A percentile compares a stretch with the other conserved stretches of the same genome.
Evolutionary conservation across 1,139 yeast species (phyloP).

Genomic region (Geotrichum restrictum): DNA sequence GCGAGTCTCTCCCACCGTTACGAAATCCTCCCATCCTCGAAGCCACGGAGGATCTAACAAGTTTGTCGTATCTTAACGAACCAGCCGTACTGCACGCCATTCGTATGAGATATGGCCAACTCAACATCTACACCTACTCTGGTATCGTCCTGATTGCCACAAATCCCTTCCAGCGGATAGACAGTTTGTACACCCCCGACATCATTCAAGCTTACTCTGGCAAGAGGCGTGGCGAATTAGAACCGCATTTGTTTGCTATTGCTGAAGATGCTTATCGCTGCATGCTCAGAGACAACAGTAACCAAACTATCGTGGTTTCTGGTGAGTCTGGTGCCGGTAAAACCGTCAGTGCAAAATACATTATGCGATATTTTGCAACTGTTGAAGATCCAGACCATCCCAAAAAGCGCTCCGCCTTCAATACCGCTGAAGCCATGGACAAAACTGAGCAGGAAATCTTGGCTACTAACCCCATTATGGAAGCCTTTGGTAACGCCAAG

Average conservation of each 20-base stretch:
- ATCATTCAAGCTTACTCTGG: constrained; percentile 94
- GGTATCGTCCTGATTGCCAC: constrained; percentile 97
- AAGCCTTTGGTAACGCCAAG: constrained; percentile 97
- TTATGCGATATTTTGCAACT: constrained; percentile 95
- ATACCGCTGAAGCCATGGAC: constrained; percentile 68
- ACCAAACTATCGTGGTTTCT: constrained; percentile 93
- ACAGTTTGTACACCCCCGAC: constrained; percentile 84
- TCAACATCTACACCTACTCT: constrained; percentile 89
- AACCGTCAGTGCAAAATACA: constrained; percentile 93
- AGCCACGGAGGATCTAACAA: constrained; percentile 90
- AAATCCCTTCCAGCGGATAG: constrained; percentile 90
- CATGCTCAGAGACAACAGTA: constrained; percentile 77
- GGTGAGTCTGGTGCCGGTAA: constrained; percentile 99
- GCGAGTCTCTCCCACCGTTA: constrained; percentile 56
- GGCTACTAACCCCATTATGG: constrained; percentile 98
- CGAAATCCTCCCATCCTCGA: constrained; percentile 93
- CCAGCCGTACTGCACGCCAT: constrained; percentile 93
- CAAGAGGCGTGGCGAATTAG: constrained; percentile 85
- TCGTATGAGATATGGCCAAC: constrained; percentile 78
- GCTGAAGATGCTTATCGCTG: constrained; percentile 96
- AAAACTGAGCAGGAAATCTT: constrained; percentile 90
- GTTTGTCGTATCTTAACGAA: constrained; percentile 86
- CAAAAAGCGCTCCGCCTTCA: constrained; percentile 27
- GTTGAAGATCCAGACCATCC: constrained; percentile 65
- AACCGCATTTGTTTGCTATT: constrained; percentile 94